phyloP scores from a whole-genome alignment of 208 protist genomes.

The Naegleria gruberi region DNA sequence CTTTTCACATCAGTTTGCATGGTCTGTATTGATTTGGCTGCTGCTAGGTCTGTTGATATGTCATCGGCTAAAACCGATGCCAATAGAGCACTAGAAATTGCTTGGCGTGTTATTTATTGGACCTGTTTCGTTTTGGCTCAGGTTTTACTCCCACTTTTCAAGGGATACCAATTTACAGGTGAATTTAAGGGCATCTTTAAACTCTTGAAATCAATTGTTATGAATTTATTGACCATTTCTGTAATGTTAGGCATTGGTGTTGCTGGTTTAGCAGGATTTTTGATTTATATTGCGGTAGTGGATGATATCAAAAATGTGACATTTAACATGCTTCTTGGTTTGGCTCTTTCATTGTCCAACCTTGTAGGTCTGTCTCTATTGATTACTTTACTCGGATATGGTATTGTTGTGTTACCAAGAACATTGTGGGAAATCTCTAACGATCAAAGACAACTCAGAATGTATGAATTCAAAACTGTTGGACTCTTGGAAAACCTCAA shows the following conservation, averaged over 20 bases:
- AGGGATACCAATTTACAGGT: background rate
- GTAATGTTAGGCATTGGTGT: background rate
- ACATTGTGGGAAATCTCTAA: background rate
- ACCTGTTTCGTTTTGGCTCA: background rate
- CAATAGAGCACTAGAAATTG: background rate
- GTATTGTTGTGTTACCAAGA: background rate
- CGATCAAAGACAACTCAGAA: background rate
- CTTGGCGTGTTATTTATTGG: conserved; percentile 6
- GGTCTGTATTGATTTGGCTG: background rate
- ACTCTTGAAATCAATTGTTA: background rate
- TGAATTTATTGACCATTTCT: background rate
- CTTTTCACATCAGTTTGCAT: background rate
- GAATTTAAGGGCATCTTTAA: background rate
- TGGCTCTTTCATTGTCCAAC: background rate
- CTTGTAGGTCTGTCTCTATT: background rate
- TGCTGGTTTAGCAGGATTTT: background rate
- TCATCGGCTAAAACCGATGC: background rate
- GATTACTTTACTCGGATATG: background rate
- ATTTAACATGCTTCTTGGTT: background rate
- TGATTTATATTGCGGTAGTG: background rate
- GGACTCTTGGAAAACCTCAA: background rate
- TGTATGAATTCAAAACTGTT: background rate
- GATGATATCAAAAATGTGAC: background rate
- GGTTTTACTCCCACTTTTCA: background rate
- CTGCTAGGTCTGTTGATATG: background rate